Base-by-base conservation (phyloP, 345 rosid genomes). In the Citrus unshiu region DNA sequence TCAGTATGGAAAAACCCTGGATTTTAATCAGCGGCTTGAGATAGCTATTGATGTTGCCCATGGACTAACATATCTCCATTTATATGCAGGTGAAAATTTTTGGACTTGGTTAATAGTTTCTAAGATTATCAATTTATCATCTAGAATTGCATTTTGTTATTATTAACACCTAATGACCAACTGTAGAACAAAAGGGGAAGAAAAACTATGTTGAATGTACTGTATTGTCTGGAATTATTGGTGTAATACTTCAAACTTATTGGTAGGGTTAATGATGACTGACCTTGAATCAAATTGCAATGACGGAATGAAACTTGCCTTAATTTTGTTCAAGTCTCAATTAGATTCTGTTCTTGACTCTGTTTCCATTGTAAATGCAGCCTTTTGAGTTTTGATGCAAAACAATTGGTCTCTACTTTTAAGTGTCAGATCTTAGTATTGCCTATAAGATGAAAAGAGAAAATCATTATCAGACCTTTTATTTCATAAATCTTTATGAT, bases 1-100 rank as follows among this genome's bases (percentile, higher is more conserved):
- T 86, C 73, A 66, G 78, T 88, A 83, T 5, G 94, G 91, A 72
- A 92, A 80, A 85, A 85, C 88, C 82, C 88, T 96, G 81, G 98
- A 89, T 78, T 94, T 96, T 79, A 93, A 89, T 76, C 98, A 94
- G 82, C 88, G 99, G 82, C 95, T 96, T 72, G 99, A 90, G 84
- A 91, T 96, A 75, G 87, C 93, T 30, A 96, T 96, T 27, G 98
- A 96, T 84, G 90, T 96, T 81, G 95, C 97, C 82, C 99, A 96
- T 84, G 99, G 94, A 76, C 84, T 96, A 78, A 90, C 99, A 18
- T 93, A 93, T 86, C 98, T 96, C 80, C 99, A 96, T 81, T 78
- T 87, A 34, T 96, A 94, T 85, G 83, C 99, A 85, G 99, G 99
- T 96, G 71, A 71, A 63, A 72, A 40, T 74, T 56, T 4, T 32